These are phyloP conservation scores for Zygotorulaspora florentina DNA, from an alignment of 805 yeast species.

Conservation along the genomic window DNA sequence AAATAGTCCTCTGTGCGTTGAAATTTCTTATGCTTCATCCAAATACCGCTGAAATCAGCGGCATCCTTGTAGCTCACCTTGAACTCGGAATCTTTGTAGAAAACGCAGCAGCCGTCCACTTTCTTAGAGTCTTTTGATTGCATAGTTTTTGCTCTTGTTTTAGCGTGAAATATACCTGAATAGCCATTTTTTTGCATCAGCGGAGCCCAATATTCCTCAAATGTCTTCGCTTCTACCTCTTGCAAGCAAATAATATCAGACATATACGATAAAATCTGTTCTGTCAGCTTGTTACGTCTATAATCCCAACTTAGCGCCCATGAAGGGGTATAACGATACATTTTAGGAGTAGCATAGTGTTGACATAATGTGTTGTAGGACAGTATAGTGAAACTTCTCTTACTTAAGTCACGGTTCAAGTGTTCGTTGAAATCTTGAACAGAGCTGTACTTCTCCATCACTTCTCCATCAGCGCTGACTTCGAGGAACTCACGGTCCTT, in stretches of 20 bases:
- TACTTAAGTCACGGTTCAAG: constrained; percentile 23
- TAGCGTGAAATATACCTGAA: constrained; percentile 75
- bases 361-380: constrained; percentile 92
- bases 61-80: constrained; percentile 63
- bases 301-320: constrained; percentile 97
- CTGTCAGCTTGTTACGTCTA: constrained; percentile 69
- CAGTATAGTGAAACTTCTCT: constrained; percentile 63
- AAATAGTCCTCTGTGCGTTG: constrained; percentile 92
- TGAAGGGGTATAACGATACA: constrained; percentile 92
- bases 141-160: constrained; percentile 92
- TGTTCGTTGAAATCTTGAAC: constrained; percentile 31
- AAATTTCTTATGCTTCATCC: constrained; percentile 78
- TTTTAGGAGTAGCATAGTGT: constrained; percentile 85
- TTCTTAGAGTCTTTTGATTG: constrained; percentile 70
- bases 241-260: constrained; percentile 87
- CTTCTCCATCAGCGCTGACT: constrained; percentile 72
- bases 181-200: constrained; percentile 69
- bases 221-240: constrained; percentile 87
- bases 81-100: constrained; percentile 68
- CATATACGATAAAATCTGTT: constrained; percentile 60
- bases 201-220: constrained; percentile 83
- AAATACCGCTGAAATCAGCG: constrained; percentile 78
- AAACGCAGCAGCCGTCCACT: constrained; percentile 98
- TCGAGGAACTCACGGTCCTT: constrained; percentile 80
- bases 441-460: constrained; percentile 28